These are phyloP conservation scores for Saccharomycopsis amapae DNA, from an alignment of 805 yeast genomes.

Conservation along the genomic window DNA sequence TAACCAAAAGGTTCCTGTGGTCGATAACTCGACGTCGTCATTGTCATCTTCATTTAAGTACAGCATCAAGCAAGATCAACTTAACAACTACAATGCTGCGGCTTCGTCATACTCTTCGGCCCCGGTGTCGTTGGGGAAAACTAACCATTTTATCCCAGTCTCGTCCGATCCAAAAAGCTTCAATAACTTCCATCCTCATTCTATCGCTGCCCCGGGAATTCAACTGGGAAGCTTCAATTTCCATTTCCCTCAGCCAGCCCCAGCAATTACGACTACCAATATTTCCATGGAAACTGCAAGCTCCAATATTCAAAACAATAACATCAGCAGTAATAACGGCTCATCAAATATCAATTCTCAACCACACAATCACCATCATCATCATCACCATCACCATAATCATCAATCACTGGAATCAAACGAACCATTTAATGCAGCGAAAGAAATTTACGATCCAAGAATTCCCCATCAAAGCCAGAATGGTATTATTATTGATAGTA, in stretches of 20 bases:
- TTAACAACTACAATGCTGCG: not conserved
- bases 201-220: constrained; percentile 1
- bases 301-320: not conserved
- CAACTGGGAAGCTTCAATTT: not conserved
- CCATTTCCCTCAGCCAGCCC: constrained; percentile 33
- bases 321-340: not conserved
- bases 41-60: constrained; percentile 4
- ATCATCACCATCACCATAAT: constrained; percentile 1
- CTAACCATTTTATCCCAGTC: constrained; percentile 24
- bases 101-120: constrained; percentile 39
- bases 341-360: not conserved
- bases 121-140: constrained; percentile 23
- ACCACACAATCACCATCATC: not conserved
- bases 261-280: constrained; percentile 49
- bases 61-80: not conserved
- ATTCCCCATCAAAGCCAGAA: constrained; percentile 15
- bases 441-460: constrained; percentile 19
- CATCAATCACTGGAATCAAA: not conserved
- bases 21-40: constrained; percentile 20
- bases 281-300: constrained; percentile 35
- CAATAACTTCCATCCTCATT: constrained; percentile 10
- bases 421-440: constrained; percentile 5
- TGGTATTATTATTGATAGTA: constrained; percentile 22
- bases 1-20: constrained; percentile 12
- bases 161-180: not conserved